Conservation (phyloP, 169 alveolate species). For the Plasmodium malariae region DNA sequence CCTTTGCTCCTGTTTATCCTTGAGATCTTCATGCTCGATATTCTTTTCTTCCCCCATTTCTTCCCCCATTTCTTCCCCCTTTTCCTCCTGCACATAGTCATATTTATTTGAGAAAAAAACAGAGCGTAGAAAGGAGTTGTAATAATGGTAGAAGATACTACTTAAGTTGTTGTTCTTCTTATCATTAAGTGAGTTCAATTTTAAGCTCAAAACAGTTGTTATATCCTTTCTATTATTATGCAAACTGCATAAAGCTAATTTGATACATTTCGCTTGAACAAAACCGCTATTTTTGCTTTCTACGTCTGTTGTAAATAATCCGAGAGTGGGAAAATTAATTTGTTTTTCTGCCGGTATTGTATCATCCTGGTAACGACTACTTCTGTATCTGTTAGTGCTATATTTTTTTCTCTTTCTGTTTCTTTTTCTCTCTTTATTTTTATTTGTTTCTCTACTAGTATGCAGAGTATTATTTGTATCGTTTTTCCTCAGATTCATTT, state of each 20-base stretch:
- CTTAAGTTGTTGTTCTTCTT: constrained; percentile 16
- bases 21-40: neutral
- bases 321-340: neutral
- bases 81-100: neutral
- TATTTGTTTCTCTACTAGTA: neutral
- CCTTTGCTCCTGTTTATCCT: neutral
- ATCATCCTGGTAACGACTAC: neutral
- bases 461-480: neutral
- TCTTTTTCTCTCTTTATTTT: neutral
- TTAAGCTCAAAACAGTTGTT: constrained; percentile 16
- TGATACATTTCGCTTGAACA: constrained; percentile 13
- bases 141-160: constrained; percentile 30
- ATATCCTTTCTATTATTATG: constrained; percentile 44
- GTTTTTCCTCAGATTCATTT: neutral
- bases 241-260: constrained; percentile 4
- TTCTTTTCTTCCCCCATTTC: neutral
- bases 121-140: constrained; percentile 27
- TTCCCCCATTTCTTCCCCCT: neutral
- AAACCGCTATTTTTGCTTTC: neutral
- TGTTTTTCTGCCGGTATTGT: neutral
- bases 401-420: neutral
- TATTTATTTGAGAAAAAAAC: constrained; percentile 35
- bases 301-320: constrained; percentile 10
- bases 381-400: neutral
- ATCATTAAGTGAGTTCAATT: constrained; percentile 17